Base-by-base conservation (phyloP, 805 yeast genomes). In the Blastobotrys attinorum region DNA sequence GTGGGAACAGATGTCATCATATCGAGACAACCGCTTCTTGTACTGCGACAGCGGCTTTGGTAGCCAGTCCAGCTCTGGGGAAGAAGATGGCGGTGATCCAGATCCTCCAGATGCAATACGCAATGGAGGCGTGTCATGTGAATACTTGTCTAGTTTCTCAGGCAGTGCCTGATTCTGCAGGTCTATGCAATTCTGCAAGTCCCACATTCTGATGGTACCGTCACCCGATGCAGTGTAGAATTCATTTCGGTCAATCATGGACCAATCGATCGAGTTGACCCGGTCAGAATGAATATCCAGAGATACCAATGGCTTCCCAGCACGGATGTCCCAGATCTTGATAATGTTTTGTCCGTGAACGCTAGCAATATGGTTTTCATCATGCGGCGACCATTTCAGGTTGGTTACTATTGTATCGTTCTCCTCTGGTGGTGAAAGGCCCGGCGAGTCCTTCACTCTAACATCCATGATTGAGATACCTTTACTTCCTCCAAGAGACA, bases 381-480 rank as follows among this genome's bases (percentile, higher is more conserved):
- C 72, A 15, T 63, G 55, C 1, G 79, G 73, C 39, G 81, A 74
- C 94, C 92, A 85, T 52, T 70, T 71, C 39, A 79, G 74, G 16
- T 64, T 44, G 39, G 70, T 67, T 0, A 80, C 68, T 11, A 58
- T 31, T 29, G 56, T 54, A 44, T 57, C 48, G 43, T 62, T 59
- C 21, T 48, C 53, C 0, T 54, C 58, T 15, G 67, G 62, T 2
- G 81, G 78, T 23, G 71, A 65, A 45, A 73, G 66, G 16, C 70
- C 66, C 2, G 70, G 57, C 3, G 72, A 64, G 25, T 65, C 66
- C 4, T 70, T 65, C 3, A 71, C 69, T 51, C 95, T 69, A 50
- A 84, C 62, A 60, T 87, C 96, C 49, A 79, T 71, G 32, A 87
- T 61, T 0, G 92, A 79, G 7, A 86, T 72, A 2, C 95, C 96